A percentile compares a stretch with the other conserved stretches of the same genome.
phyloP scores from a whole-genome alignment of 2,329 filamentous ascomycete genomes.

The Biscogniauxia marginata region DNA sequence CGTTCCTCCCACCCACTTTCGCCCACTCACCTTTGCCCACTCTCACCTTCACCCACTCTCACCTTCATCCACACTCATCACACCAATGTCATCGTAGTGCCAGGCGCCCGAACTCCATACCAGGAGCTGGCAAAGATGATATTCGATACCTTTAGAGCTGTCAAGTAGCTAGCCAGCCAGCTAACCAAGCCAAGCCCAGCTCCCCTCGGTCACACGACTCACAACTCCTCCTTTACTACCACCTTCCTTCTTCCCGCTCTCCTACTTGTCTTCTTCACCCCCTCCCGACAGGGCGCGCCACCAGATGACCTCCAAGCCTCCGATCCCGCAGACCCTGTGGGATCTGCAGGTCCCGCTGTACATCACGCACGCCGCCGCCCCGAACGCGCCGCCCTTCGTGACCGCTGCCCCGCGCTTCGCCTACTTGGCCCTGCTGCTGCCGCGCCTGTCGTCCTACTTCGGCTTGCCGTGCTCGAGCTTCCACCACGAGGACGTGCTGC shows the following conservation, averaged over 20 bases:
- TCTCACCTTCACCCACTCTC: neutral
- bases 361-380: slow-evolving; percentile 50
- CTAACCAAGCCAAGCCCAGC: too few species aligned
- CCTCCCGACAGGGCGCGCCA: neutral
- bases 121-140: slow-evolving; percentile 11
- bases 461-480: slow-evolving; percentile 56
- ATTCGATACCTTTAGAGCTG: slow-evolving; percentile 3
- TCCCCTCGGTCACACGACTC: neutral
- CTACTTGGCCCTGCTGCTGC: slow-evolving; percentile 58
- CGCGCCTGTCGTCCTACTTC: slow-evolving; percentile 54
- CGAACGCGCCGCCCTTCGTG: slow-evolving; percentile 51
- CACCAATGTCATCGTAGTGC: neutral
- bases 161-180: slow-evolving; percentile 10
- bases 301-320: slow-evolving; percentile 8
- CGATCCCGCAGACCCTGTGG: slow-evolving; percentile 52
- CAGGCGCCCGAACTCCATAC: neutral
- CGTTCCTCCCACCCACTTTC: too few species aligned
- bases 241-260: neutral
- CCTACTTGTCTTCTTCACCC: neutral
- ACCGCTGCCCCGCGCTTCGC: slow-evolving; percentile 56
- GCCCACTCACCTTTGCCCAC: neutral
- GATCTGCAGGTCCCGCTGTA: slow-evolving; percentile 51
- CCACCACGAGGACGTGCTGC: slow-evolving; percentile 43
- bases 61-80: too few species aligned
- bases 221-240: neutral